Percentiles rank a stretch among this genome's conserved stretches.
Conservation (phyloP, 176 grass and related monocot species). For the Oryza brachyantha region DNA sequence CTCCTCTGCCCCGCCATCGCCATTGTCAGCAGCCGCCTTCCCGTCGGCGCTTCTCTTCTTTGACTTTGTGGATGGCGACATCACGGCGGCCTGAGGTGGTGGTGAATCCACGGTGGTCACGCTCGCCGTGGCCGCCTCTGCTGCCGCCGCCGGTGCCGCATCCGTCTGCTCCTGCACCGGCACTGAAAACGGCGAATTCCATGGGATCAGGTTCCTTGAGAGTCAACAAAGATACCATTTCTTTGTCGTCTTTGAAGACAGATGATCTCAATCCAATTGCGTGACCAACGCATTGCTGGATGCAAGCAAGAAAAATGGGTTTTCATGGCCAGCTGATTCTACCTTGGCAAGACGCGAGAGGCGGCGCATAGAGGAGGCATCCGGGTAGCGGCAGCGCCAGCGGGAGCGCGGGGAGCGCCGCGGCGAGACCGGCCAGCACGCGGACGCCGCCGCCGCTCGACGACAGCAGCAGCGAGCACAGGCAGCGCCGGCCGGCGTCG, state of each 20-base stretch:
- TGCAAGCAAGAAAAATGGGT: not conserved
- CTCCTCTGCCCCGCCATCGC: not conserved
- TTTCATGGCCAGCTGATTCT: not conserved
- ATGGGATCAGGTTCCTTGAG: no score
- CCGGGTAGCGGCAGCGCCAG: conserved; percentile 38
- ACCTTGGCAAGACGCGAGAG: conserved; percentile 31
- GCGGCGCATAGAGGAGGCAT: conserved; percentile 28
- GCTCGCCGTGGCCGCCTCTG: not conserved
- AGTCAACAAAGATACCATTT: no score
- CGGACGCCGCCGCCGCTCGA: not conserved
- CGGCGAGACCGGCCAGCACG: conserved; percentile 29
- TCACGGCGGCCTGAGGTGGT: not conserved
- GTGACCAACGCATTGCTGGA: not conserved
- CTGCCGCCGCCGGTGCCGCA: not conserved
- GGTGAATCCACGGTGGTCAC: not conserved
- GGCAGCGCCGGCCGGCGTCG: conserved; percentile 35
- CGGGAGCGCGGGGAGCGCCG: conserved; percentile 16
- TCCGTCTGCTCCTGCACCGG: conserved; percentile 14
- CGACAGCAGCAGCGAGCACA: conserved; percentile 39
- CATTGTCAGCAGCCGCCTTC: not conserved
- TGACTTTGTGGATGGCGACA: not conserved
- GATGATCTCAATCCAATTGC: no score
- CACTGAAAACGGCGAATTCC: not conserved
- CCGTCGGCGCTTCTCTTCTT: not conserved
- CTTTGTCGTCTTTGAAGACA: no score